Evolutionary conservation across 805 yeast genomes (phyloP).

Genomic region (Helenozyma rhizophorensis): DNA sequence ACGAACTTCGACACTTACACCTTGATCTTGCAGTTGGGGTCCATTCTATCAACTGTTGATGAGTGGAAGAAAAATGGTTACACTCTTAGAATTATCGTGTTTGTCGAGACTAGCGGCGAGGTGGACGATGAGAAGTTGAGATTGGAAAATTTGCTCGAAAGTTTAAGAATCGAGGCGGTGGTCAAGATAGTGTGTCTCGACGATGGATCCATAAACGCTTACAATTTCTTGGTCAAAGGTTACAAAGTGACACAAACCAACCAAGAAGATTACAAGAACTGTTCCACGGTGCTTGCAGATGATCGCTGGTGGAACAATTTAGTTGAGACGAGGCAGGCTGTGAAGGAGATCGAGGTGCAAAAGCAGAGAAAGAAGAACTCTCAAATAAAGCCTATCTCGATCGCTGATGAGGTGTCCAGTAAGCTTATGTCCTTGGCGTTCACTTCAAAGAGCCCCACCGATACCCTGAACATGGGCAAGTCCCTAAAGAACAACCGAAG

Average conservation of each 20-base stretch:
- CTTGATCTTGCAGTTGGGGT: slow-evolving; percentile 87
- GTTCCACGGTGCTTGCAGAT: slow-evolving; percentile 47
- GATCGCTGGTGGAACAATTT: slow-evolving; percentile 87
- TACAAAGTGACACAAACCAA: slow-evolving; percentile 31
- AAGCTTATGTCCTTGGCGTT: slow-evolving; percentile 20
- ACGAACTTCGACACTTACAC: slow-evolving; percentile 97
- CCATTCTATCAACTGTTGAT: slow-evolving; percentile 87
- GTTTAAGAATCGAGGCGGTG: slow-evolving; percentile 80
- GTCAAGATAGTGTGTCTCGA: slow-evolving; percentile 69
- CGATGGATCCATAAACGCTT: slow-evolving; percentile 52
- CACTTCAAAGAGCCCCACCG: slow-evolving; percentile 13
- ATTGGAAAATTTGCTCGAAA: slow-evolving; percentile 58
- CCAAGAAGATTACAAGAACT: slow-evolving; percentile 30
- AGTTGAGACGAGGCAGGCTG: slow-evolving; percentile 48
- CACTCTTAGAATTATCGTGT: slow-evolving; percentile 73
- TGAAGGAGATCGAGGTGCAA: slow-evolving; percentile 31
- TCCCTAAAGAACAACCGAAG: slow-evolving; percentile 31
- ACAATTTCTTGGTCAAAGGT: slow-evolving; percentile 78
- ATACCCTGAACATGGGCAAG: slow-evolving; percentile 10
- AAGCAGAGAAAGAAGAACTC: slow-evolving; percentile 13
- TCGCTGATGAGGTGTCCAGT: slow-evolving; percentile 8
- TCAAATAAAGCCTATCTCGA: slow-evolving; percentile 4
- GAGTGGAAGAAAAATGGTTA: slow-evolving; percentile 78
- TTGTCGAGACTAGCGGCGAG: slow-evolving; percentile 76
- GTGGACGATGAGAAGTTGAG: slow-evolving; percentile 65